A percentile compares a stretch with the other conserved stretches of the same genome.
Conservation (phyloP, 768 basidiomycete species). For the Rhizopogon vesiculosus region DNA sequence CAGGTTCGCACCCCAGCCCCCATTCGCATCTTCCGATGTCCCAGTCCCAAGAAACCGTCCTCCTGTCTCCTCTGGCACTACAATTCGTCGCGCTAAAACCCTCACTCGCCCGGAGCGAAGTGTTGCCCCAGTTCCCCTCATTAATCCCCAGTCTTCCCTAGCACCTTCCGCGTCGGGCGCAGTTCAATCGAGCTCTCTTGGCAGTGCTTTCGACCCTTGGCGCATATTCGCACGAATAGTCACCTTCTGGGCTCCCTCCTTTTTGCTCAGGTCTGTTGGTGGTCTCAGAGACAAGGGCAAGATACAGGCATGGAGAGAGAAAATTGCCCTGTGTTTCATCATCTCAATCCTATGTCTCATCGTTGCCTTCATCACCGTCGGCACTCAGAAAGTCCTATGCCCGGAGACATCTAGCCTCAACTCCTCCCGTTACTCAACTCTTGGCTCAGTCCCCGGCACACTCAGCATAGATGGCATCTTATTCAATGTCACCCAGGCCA, state of each 20-base stretch:
- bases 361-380: slow-evolving; percentile 92
- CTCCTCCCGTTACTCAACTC: slow-evolving; percentile 40
- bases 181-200: slow-evolving; percentile 26
- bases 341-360: slow-evolving; percentile 70
- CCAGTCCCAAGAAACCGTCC: slow-evolving; percentile 63
- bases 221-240: slow-evolving; percentile 69
- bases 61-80: slow-evolving; percentile 45
- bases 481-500: slow-evolving; percentile 64
- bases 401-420: slow-evolving; percentile 48
- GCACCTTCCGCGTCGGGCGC: slow-evolving; percentile 33
- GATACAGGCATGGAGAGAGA: slow-evolving; percentile 96
- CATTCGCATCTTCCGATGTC: slow-evolving; percentile 43
- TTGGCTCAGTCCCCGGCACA: slow-evolving; percentile 56
- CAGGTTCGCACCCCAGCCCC: slow-evolving; percentile 10
- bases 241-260: slow-evolving; percentile 89
- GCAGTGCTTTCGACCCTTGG: slow-evolving; percentile 57
- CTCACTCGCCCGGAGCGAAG: slow-evolving; percentile 93
- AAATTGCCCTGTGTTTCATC: slow-evolving; percentile 89
- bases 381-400: slow-evolving; percentile 89
- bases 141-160: slow-evolving; percentile 66
- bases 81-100: slow-evolving; percentile 88
- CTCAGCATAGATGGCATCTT: slow-evolving; percentile 75
- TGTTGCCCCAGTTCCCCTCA: slow-evolving; percentile 91
- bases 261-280: slow-evolving; percentile 67
- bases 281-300: slow-evolving; percentile 76